Evolutionary conservation across 805 yeast species (phyloP), one percentile per base, ranked within the genome.

Genomic region (Wickerhamomyces xylosicus): DNA sequence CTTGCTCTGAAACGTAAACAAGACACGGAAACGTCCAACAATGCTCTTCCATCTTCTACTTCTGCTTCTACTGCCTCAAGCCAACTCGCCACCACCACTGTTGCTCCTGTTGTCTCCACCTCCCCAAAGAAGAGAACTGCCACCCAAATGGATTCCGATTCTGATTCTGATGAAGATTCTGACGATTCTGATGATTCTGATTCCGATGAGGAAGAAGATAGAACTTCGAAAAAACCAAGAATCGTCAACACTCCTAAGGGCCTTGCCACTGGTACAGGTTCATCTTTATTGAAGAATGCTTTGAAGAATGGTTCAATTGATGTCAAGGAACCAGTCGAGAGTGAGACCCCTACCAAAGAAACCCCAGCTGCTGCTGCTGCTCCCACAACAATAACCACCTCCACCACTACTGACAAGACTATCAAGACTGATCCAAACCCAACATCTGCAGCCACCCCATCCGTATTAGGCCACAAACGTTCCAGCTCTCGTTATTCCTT

Each of bases 171-270:
- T 64, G 42, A 52, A 2, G 58, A 46, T 5, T 46, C 56, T 3
- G 57, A 51, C 19, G 49, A 50, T 4, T 54, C 47, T 6, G 40
- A 49, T 13, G 54, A 41, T 13, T 44, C 54, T 6, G 33, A 19
- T 37, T 34, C 7, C 15, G 53, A 48, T 17, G 61, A 54, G 5
- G 61, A 56, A 8, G 56, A 52, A 18, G 56, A 52, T 4, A 49
- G 47, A 3, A 44, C 48, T 32, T 37, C 49, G 22, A 62, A 57
- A 33, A 62, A 66, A 8, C 61, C 68, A 40, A 59, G 72, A 41
- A 62, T 69, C 16, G 77, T 72, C 4, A 64, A 66, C 31, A 64
- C 74, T 2, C 77, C 77, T 16, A 62, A 55, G 39, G 62, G 58
- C n/a, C 40, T 41, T 19, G 42, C 49, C 5, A 25, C 49, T 47